Base-by-base conservation (phyloP, 108 stramenopile genomes). In the Chaetoceros tenuissimus region DNA sequence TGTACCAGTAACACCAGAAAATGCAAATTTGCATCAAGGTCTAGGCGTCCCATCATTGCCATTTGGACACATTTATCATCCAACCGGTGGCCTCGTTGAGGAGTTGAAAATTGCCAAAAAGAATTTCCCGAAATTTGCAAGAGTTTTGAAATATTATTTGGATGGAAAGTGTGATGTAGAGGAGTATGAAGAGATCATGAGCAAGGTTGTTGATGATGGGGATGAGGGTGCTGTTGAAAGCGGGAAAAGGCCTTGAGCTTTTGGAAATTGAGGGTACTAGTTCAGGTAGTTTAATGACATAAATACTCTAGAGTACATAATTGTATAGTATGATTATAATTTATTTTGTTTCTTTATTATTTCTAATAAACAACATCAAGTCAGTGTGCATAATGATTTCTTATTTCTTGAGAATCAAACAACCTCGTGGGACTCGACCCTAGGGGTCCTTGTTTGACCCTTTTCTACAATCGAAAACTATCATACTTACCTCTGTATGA, bases 1-100 rank as follows among this genome's bases (percentile, higher is more conserved):
- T 51, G 80, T 85, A 16, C 87, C 87, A 0, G 81, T 89, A 2
- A 74, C 82, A 30, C 61, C 64, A 20, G 63, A 85, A 34, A 85
- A 82, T 59, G 73, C 78, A 53, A 71, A 67, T 22, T 63, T 89
- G 8, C 82, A 85, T 52, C 80, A 85, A 71, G 87, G 87, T 13
- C 67, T 84, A 1, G 73, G 63, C 1, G 78, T 84, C 0, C 79
- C 76, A 19, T 59, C 64, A 3, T 48, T 84, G 3, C 82, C 82
- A 10, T 84, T 75, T 69, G 82, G 68, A 7, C 82, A 84, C 53
- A 78, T 84, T 45, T 84, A 84, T 48, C 55, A 75, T 56, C 82
- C 82, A 3, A n/a, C 47, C 7, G 73, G 69, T n/a, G 82, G 82
- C 19, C 46, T 84, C 23, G 82, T 84, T 16, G 82, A 84, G 59